Evolutionary conservation across 176 grass and related monocot species (phyloP), one percentile per base, ranked within the genome.

Genomic region (Tillandsia fasciculata): DNA sequence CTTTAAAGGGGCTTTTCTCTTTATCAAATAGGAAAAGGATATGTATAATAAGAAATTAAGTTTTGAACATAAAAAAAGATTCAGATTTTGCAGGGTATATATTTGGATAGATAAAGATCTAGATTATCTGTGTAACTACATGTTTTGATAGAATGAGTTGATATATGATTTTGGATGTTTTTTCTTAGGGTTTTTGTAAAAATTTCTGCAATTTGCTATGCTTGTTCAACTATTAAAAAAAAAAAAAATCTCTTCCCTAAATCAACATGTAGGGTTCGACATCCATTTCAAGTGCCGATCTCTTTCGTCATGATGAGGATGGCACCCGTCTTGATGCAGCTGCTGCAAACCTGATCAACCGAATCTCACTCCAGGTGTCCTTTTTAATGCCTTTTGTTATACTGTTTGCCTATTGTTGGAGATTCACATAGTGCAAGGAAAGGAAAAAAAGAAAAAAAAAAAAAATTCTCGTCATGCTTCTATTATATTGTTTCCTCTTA

Each of bases 241-340:
- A 42, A 20, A 33, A 33, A 42, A 42, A 42, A 42, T 6, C 33
- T 42, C 26, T 67, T 22, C 9, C 10, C 27, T 53, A 66, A 12
- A 61, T 61, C 22, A 20, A 5, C 56, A 8, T 67, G 9, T 76
- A 97, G 93, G 79, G 82, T 11, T 92, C 93, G 51, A 84, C 89
- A 63, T 66, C 93, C 67, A 97, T 97, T 85, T 97, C 93, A 64
- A 97, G 93, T 73, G 86, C 93, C 64, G 93, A 97, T 80, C 66
- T 97, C 53, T 97, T 97, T 83, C 89, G 93, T 57, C 71, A 64
- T 51, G 73, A 66, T 13, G 22, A 17, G 9, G 74, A 83, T 49
- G 80, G 85, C 69, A 74, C 89, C 49, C 72, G 73, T 49, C 49
- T 77, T 15, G 89, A 97, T 68, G 23, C 92, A 20, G 75, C 23